Evolutionary conservation across 2,329 filamentous ascomycete species (phyloP).

Genomic region (Epichloe elymi): DNA sequence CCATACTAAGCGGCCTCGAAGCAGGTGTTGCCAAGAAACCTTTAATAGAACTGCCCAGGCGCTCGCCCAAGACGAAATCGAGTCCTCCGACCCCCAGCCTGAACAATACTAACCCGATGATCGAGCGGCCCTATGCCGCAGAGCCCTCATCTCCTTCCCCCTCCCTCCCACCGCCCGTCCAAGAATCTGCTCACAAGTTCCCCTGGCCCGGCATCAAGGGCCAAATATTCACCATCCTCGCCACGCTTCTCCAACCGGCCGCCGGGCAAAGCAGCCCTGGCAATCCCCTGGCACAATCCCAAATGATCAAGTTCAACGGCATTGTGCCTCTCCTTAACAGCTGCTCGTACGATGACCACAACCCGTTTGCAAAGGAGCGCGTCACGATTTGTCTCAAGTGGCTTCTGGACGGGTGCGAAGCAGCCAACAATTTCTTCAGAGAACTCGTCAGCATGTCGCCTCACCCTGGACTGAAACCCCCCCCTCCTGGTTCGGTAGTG

Average conservation of each 20-base stretch:
- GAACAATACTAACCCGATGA: conserved; percentile 20
- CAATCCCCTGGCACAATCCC: conserved; percentile 68
- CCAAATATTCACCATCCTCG: conserved; percentile 80
- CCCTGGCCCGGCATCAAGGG: conserved; percentile 72
- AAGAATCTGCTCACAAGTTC: conserved; percentile 52
- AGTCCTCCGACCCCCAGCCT: conserved; percentile 18
- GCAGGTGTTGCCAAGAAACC: conserved; percentile 75
- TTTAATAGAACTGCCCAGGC: conserved; percentile 35
- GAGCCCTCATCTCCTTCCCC: conserved; percentile 14
- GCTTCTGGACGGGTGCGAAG: conserved; percentile 60
- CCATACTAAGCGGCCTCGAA: conserved; percentile 76
- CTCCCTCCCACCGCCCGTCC: conserved; percentile 32
- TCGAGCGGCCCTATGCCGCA: conserved; percentile 51
- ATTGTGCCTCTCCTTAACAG: conserved; percentile 81
- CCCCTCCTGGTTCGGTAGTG: conserved; percentile 21
- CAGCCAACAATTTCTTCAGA: conserved; percentile 58
- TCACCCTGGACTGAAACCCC: conserved; percentile 23
- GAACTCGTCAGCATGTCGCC: conserved; percentile 41
- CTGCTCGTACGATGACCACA: conserved; percentile 83
- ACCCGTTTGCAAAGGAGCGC: conserved; percentile 86
- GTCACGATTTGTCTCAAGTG: conserved; percentile 82
- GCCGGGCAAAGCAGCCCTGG: conserved; percentile 44
- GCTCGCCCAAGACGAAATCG: conserved; percentile 13
- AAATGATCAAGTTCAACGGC: conserved; percentile 73
- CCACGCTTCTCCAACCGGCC: conserved; percentile 77